Evolutionary conservation across 108 stramenopile genomes (phyloP).

Genomic region (Conticribra guillardii): DNA sequence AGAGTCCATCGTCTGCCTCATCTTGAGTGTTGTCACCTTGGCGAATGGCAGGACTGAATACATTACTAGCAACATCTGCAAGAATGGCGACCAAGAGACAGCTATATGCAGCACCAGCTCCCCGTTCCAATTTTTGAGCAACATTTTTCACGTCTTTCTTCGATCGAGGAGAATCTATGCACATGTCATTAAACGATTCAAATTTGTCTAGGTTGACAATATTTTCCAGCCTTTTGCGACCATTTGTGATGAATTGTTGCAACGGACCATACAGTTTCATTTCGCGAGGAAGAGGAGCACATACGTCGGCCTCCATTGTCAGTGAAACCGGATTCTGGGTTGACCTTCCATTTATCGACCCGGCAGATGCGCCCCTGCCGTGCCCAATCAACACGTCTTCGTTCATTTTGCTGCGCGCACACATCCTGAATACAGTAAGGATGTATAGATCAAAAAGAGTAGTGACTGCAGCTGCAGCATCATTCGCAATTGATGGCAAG

Average conservation of each 20-base stretch:
- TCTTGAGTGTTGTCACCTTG: conserved; percentile 11
- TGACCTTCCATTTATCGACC: conserved; percentile 16
- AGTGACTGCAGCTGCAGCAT: conserved; percentile 49
- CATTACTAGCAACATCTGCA: conserved; percentile 37
- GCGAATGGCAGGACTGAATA: conserved; percentile 5
- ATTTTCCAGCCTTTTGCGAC: conserved; percentile 57
- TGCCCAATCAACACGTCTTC: conserved; percentile 69
- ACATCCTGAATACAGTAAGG: conserved; percentile 83
- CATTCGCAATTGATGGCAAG: conserved; percentile 61
- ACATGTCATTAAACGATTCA: conserved; percentile 51
- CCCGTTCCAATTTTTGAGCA: conserved; percentile 55
- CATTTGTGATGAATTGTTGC: conserved; percentile 53
- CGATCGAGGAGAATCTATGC: conserved; percentile 9
- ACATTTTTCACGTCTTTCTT: conserved; percentile 31
- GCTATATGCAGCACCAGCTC: conserved; percentile 61
- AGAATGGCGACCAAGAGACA: conserved; percentile 54
- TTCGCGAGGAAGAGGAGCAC: conserved; percentile 59
- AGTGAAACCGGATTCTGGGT: conserved; percentile 34
- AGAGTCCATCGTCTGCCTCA: conserved; percentile 9
- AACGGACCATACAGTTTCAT: conserved; percentile 18
- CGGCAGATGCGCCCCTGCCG: conserved; percentile 9
- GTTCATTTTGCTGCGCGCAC: conserved; percentile 56
- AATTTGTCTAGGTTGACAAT: conserved; percentile 78
- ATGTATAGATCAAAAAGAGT: conserved; percentile 79
- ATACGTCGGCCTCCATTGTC: conserved; percentile 73